phyloP scores from a whole-genome alignment of 345 rosid species.

The Hevea brasiliensis region DNA sequence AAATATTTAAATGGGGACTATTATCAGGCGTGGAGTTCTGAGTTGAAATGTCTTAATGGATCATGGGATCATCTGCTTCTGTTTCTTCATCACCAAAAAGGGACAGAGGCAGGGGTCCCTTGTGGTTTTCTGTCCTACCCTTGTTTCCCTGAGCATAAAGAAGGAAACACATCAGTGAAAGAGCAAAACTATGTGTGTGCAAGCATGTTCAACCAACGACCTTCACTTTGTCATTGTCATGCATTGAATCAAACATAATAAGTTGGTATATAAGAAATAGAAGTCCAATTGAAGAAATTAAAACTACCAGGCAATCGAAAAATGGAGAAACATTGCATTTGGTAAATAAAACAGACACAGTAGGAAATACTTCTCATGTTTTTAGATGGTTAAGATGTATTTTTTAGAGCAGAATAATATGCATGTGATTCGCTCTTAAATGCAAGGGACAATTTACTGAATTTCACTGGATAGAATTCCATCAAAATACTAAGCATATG shows the following conservation, averaged over 20 bases:
- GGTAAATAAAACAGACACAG: not conserved
- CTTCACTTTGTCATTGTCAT: not conserved
- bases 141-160: slow-evolving; percentile 41
- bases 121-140: slow-evolving; percentile 34
- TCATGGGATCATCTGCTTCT: slow-evolving; percentile 43
- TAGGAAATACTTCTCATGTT: not conserved
- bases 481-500: slow-evolving; percentile 4
- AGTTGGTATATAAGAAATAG: too few species aligned
- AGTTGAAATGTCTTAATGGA: slow-evolving; percentile 40
- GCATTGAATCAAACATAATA: too few species aligned
- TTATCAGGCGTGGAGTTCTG: slow-evolving; percentile 28
- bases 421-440: not conserved
- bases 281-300: too few species aligned
- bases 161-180: slow-evolving; percentile 9
- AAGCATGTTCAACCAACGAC: not conserved
- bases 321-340: too few species aligned
- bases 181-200: slow-evolving; percentile 4
- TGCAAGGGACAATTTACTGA: not conserved
- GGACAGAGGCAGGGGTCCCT: slow-evolving; percentile 62
- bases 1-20: slow-evolving; percentile 34
- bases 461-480: not conserved
- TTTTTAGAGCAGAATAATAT: not conserved
- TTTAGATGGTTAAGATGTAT: not conserved
- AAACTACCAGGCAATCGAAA: too few species aligned
- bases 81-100: slow-evolving; percentile 57